These are phyloP conservation scores for Rubia tinctorum DNA, from an alignment of 305 asterid genomes.

Conservation along the genomic window DNA sequence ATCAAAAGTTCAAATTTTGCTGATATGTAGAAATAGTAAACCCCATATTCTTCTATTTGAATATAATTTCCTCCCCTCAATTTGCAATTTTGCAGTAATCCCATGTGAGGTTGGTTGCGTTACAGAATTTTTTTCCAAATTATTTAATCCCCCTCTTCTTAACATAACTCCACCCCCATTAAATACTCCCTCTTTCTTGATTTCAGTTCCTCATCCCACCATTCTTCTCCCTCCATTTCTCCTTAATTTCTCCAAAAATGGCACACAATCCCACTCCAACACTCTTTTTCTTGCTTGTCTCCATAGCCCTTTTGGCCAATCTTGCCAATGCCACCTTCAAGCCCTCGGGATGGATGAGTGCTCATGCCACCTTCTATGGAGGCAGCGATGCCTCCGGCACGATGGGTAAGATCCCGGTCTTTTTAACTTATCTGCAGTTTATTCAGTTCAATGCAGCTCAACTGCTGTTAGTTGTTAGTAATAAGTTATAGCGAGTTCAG, in stretches of 20 bases:
- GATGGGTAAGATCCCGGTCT: constrained; percentile 48
- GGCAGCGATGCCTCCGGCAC: constrained; percentile 93
- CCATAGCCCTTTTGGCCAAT: constrained; percentile 28
- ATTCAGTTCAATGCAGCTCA: neutral
- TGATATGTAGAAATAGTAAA: neutral
- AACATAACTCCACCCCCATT: constrained; percentile 17
- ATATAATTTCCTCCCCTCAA: constrained; percentile 16
- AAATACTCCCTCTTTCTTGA: constrained; percentile 16
- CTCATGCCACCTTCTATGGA: constrained; percentile 90
- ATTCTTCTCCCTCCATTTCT: constrained; percentile 7
- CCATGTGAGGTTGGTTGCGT: constrained; percentile 50
- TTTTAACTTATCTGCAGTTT: no score
- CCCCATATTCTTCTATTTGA: constrained; percentile 14
- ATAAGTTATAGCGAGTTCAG: no score
- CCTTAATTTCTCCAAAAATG: constrained; percentile 25
- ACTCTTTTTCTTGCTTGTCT: constrained; percentile 26
- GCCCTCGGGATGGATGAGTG: constrained; percentile 62
- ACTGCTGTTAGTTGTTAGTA: no score
- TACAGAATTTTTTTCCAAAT: constrained; percentile 20
- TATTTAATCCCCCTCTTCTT: constrained; percentile 34
- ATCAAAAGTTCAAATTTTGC: neutral
- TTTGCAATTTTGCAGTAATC: constrained; percentile 30
- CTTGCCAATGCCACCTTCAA: constrained; percentile 41
- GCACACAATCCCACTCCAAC: constrained; percentile 22
- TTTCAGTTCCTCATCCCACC: constrained; percentile 13